Evolutionary conservation across 73 alveolate species (phyloP).

Genomic region (Paramecium octaurelia): DNA sequence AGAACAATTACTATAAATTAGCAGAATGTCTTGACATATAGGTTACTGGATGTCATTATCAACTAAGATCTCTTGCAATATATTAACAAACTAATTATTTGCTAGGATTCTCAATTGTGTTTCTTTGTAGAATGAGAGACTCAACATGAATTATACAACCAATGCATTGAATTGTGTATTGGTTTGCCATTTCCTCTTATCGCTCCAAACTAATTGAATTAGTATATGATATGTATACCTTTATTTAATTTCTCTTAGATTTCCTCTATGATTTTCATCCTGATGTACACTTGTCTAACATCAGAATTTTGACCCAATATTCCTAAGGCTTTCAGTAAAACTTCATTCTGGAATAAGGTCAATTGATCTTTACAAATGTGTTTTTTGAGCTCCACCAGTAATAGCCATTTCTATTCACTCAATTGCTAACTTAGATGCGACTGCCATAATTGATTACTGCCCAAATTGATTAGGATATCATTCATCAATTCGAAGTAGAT

Average conservation of each 20-base stretch:
- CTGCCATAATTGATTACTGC: neutral
- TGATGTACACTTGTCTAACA: neutral
- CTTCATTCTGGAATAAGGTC: neutral
- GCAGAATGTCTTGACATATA: neutral
- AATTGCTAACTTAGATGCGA: neutral
- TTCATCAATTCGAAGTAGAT: neutral
- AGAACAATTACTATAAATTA: neutral
- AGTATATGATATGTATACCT: neutral
- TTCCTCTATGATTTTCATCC: neutral
- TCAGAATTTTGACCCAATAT: neutral
- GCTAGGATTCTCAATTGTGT: neutral
- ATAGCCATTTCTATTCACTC: neutral
- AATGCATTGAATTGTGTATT: neutral
- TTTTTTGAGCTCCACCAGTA: neutral
- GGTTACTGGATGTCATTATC: neutral
- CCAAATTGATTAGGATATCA: neutral
- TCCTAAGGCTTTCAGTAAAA: neutral
- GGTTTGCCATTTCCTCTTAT: constrained; percentile 6
- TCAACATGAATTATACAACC: neutral
- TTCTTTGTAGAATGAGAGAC: constrained; percentile 17
- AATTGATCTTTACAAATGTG: neutral
- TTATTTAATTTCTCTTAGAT: constrained; percentile 4
- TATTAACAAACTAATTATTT: neutral
- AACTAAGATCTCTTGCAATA: neutral
- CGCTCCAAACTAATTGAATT: neutral